Evolutionary conservation across 2,329 filamentous ascomycete genomes (phyloP).

Genomic region (Alternaria gansuensis): DNA sequence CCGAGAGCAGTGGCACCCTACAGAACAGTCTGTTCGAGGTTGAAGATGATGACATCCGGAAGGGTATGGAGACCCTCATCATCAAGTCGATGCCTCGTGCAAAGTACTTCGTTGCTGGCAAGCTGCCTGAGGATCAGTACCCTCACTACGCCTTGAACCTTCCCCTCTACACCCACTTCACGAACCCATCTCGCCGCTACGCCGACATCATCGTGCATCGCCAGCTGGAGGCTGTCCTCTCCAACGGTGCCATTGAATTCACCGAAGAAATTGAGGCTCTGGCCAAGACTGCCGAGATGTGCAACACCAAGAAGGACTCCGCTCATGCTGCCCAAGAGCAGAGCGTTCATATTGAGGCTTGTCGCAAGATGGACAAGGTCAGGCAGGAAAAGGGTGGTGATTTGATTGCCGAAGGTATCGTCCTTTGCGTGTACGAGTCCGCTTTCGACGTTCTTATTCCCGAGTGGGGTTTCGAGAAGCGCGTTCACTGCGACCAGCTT

Average conservation of each 20-base stretch:
- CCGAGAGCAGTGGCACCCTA: slow-evolving; percentile 84
- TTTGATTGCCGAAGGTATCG: slow-evolving; percentile 92
- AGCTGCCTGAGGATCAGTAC: slow-evolving; percentile 78
- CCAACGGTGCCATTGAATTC: slow-evolving; percentile 83
- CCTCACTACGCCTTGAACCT: slow-evolving; percentile 93
- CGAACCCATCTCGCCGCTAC: slow-evolving; percentile 91
- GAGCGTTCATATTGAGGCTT: slow-evolving; percentile 97
- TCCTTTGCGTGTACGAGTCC: slow-evolving; percentile 97
- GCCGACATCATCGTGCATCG: slow-evolving; percentile 95
- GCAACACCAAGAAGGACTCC: slow-evolving; percentile 99
- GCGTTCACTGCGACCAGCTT: slow-evolving; percentile 97
- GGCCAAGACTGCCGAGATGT: slow-evolving; percentile 90
- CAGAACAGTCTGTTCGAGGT: slow-evolving; percentile 97
- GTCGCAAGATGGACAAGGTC: slow-evolving; percentile 93
- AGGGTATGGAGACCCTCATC: slow-evolving; percentile 96
- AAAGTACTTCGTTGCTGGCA: slow-evolving; percentile 90
- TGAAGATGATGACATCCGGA: slow-evolving; percentile 85
- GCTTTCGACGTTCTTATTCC: slow-evolving; percentile 98
- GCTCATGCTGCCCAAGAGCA: slow-evolving; percentile 97
- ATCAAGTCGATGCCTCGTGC: slow-evolving; percentile 96
- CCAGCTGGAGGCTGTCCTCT: slow-evolving; percentile 87
- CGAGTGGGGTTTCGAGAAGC: slow-evolving; percentile 98
- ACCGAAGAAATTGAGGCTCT: slow-evolving; percentile 87
- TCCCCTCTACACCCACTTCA: slow-evolving; percentile 96
- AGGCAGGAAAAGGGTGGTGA: slow-evolving; percentile 87